Evolutionary conservation across 257 asterid genomes (phyloP), one percentile per base, ranked within the genome.

Genomic region (Leonotis leonurus): DNA sequence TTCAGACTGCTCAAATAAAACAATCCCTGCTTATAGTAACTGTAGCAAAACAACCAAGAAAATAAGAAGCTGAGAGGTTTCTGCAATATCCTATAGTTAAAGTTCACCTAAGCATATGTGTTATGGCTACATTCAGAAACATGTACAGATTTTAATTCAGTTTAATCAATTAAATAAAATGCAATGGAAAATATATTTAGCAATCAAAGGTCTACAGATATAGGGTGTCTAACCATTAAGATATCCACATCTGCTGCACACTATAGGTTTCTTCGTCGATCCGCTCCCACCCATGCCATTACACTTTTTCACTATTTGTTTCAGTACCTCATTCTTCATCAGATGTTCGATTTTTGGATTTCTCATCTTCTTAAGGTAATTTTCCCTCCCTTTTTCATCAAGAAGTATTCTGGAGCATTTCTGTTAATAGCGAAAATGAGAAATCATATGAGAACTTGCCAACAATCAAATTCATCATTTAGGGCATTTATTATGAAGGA

Each of bases 331-430:
- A 51, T 11, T 72, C 85, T 89, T 92, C 75, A 25, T 76, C 78
- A 89, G 70, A 49, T 73, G 85, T 68, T 92, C 99, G 24, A 40
- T 13, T 67, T 54, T 83, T 9, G 87, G 83, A 77, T 68, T 86
- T 70, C 99, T 81, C 86, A 89, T 92, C 81, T 73, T 81, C 81
- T 60, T 81, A 54, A 92, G 75, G 69, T 53, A 69, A 8, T 29
- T 77, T 33, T 46, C 77, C 56, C 85, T 83, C 1, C 60, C 80
- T 57, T 76, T 79, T 63, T 89, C 99, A 12, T 30, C 72, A 61
- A 92, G 86, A 69, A 92, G 91, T 64, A 85, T 67, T 41, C 77
- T 76, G 41, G 99, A 81, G 76, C 98, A 92, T 58, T 70, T 76
- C 98, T 92, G 74, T 67, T 41, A 8, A 51, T 40, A 46, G 35